Evolutionary conservation across 2,329 filamentous ascomycete genomes (phyloP).

Genomic region (Alternaria postmessia): DNA sequence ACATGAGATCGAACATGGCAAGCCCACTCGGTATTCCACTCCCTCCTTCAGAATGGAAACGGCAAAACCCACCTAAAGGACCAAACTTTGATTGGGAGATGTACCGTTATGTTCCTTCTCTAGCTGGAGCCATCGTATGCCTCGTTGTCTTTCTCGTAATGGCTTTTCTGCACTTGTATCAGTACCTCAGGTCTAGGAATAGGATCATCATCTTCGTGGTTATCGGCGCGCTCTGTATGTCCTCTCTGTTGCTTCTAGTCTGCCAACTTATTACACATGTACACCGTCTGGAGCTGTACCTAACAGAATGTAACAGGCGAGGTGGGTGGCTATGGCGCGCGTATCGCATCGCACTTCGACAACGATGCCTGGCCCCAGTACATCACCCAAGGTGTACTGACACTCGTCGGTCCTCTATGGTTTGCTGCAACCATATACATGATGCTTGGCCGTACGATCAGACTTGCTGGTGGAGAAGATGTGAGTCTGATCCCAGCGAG

Average conservation of each 20-base stretch:
- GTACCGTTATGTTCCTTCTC: slow-evolving; percentile 44
- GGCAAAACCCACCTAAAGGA: slow-evolving; percentile 29
- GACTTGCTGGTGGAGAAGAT: slow-evolving; percentile 34
- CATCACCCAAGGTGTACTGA: slow-evolving; percentile 52
- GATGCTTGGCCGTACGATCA: slow-evolving; percentile 54
- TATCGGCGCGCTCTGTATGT: slow-evolving; percentile 39
- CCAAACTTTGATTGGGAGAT: slow-evolving; percentile 43
- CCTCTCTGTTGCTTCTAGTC: neutral
- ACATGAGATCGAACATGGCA: neutral
- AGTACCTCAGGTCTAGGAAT: slow-evolving; percentile 27
- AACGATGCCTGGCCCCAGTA: slow-evolving; percentile 51
- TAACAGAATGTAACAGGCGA: slow-evolving; percentile 42
- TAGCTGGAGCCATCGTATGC: slow-evolving; percentile 34
- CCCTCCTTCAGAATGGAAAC: slow-evolving; percentile 19
- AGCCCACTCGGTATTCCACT: neutral
- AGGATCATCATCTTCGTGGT: slow-evolving; percentile 37
- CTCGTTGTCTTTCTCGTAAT: slow-evolving; percentile 36
- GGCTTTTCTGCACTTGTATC: slow-evolving; percentile 30
- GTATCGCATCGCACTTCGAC: slow-evolving; percentile 49
- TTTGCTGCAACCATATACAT: slow-evolving; percentile 59
- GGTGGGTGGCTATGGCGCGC: slow-evolving; percentile 52
- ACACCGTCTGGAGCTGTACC: neutral
- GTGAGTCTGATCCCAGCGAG: slow-evolving; percentile 36
- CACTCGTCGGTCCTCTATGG: slow-evolving; percentile 56
- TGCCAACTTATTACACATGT: neutral